Evolutionary conservation across 192 early-diverging fungal species (phyloP).

Genomic region (Chytriomyces confervae): DNA sequence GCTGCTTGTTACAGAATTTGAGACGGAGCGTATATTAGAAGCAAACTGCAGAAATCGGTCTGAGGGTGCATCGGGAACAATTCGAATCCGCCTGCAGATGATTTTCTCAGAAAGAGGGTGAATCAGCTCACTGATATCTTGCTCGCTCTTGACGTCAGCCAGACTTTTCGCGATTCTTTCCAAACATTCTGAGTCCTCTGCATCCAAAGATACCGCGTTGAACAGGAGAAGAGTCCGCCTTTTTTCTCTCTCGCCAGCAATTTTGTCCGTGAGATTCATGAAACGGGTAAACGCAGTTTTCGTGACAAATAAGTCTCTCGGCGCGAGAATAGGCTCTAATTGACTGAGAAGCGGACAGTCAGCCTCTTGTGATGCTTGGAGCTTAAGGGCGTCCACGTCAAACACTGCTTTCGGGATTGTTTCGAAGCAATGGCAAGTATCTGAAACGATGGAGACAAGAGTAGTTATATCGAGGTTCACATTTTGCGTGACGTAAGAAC

Average conservation of each 20-base stretch:
- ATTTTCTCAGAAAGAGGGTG: neutral
- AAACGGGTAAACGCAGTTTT: neutral
- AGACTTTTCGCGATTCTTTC: neutral
- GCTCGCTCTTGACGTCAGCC: too few species aligned
- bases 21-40: neutral
- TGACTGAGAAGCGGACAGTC: conserved; percentile 34
- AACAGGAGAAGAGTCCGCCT: conserved; percentile 41
- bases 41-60: conserved; percentile 34
- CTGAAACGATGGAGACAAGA: conserved; percentile 44
- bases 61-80: conserved; percentile 41
- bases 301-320: neutral
- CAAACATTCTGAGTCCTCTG: neutral
- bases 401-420: conserved; percentile 42
- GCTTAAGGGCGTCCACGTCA: conserved; percentile 42
- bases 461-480: conserved; percentile 58
- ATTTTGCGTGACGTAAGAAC: conserved; percentile 26
- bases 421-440: conserved; percentile 41
- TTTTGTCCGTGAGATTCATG: conserved; percentile 32
- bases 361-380: conserved; percentile 42
- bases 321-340: conserved; percentile 15
- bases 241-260: conserved; percentile 50
- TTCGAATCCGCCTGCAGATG: conserved; percentile 1
- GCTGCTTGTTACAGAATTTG: neutral
- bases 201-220: neutral
- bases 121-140: neutral